Percentiles rank a stretch among this genome's conserved stretches.
Evolutionary conservation across 2,329 filamentous ascomycete genomes (phyloP).

Genomic region (Colletotrichum eremochloae): DNA sequence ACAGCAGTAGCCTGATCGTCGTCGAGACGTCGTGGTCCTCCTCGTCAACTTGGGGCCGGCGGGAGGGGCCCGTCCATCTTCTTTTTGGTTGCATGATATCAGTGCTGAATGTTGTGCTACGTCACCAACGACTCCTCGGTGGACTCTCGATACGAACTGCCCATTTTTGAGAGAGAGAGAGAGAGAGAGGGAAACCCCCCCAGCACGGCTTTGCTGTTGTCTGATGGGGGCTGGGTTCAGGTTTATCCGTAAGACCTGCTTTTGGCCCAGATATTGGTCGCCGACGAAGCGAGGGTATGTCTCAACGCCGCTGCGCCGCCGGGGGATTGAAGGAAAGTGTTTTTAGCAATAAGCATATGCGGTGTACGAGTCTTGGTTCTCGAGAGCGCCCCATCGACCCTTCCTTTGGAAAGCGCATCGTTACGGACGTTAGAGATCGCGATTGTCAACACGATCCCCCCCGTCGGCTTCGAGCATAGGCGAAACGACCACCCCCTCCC

Average conservation of each 20-base stretch:
- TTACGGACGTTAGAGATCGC: slow-evolving; percentile 22
- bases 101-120: slow-evolving; percentile 34
- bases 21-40: slow-evolving; percentile 2
- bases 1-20: slow-evolving; percentile 34
- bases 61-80: too few species aligned
- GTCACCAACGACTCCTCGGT: slow-evolving; percentile 25
- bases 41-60: not conserved
- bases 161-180: slow-evolving; percentile 1
- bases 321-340: not conserved
- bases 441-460: slow-evolving; percentile 2
- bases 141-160: slow-evolving; percentile 42
- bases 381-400: not conserved
- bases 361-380: slow-evolving; percentile 11
- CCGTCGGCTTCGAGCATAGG: slow-evolving; percentile 30
- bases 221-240: not conserved
- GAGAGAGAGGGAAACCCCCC: too few species aligned
- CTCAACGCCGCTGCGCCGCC: slow-evolving; percentile 24
- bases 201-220: too few species aligned
- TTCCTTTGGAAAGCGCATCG: slow-evolving; percentile 6
- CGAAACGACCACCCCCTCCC: not conserved
- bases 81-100: slow-evolving; percentile 32
- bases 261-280: slow-evolving; percentile 2
- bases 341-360: slow-evolving; percentile 25
- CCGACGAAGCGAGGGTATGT: slow-evolving; percentile 31
- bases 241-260: slow-evolving; percentile 13